phyloP scores from a whole-genome alignment of 371 early-diverging fungal species.

The Mortierella sp. region DNA sequence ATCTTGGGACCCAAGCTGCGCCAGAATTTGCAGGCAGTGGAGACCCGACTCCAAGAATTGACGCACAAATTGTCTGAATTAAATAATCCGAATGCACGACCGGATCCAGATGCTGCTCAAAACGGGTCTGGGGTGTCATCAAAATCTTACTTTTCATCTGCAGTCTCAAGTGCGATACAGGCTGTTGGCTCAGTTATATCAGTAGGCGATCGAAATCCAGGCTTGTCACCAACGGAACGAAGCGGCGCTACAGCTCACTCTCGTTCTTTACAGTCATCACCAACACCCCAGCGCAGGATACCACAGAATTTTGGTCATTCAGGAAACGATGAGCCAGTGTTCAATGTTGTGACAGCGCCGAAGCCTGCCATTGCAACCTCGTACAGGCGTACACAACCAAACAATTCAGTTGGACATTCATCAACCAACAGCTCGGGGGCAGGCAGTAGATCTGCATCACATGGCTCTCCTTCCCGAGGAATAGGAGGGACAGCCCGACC shows the following conservation, averaged over 20 bases:
- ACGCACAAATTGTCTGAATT: background rate
- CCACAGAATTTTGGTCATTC: slow-evolving; percentile 11
- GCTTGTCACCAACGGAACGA: slow-evolving; percentile 1
- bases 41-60: slow-evolving; percentile 54
- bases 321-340: slow-evolving; percentile 30
- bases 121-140: background rate
- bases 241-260: background rate
- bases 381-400: slow-evolving; percentile 22
- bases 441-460: background rate
- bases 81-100: background rate
- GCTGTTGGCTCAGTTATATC: slow-evolving; percentile 33
- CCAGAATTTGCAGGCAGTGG: slow-evolving; percentile 56
- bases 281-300: slow-evolving; percentile 12
- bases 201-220: slow-evolving; percentile 4
- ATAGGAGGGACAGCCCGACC: slow-evolving; percentile 16
- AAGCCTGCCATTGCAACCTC: slow-evolving; percentile 11
- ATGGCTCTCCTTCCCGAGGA: slow-evolving; percentile 11
- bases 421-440: background rate
- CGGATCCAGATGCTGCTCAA: too few species aligned
- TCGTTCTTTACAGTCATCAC: slow-evolving; percentile 6
- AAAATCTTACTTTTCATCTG: slow-evolving; percentile 22
- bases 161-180: slow-evolving; percentile 37
- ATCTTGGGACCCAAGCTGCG: slow-evolving; percentile 60
- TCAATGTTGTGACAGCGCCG: slow-evolving; percentile 31
- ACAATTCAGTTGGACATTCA: slow-evolving; percentile 7